Percentiles rank a stretch among this genome's conserved stretches.
These are phyloP conservation scores for Butyriboletus loyo DNA, from an alignment of 768 basidiomycete species.

Conservation along the genomic window DNA sequence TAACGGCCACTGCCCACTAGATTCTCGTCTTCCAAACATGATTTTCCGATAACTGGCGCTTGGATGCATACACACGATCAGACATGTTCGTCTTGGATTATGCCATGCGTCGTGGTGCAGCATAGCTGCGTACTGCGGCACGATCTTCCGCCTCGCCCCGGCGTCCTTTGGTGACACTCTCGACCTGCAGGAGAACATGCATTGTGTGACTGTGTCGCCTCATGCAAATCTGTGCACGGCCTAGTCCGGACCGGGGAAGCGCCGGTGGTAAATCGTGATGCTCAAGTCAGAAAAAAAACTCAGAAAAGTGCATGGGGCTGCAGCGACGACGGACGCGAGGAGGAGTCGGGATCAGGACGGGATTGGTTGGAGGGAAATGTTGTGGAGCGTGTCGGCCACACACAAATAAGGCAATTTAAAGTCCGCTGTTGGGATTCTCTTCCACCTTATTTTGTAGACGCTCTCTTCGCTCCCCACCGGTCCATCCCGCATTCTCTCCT, in stretches of 20 bases:
- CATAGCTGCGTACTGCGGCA: slow-evolving; percentile 1
- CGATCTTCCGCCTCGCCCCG: neutral
- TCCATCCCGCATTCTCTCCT: slow-evolving; percentile 23
- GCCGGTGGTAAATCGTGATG: neutral
- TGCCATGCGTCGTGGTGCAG: neutral
- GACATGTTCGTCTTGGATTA: neutral
- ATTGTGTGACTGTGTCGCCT: neutral
- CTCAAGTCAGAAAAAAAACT: neutral
- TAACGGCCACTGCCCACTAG: slow-evolving; percentile 30
- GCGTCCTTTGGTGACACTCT: neutral
- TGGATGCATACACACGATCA: neutral
- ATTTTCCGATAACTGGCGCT: neutral
- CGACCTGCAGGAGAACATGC: slow-evolving; percentile 15
- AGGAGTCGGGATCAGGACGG: neutral
- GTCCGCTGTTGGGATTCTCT: slow-evolving; percentile 28
- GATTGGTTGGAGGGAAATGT: neutral
- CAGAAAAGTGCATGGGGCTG: neutral
- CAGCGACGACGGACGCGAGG: neutral
- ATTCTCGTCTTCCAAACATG: slow-evolving; percentile 29
- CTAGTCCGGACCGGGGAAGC: neutral
- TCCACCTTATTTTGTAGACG: slow-evolving; percentile 30
- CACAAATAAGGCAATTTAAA: slow-evolving; percentile 27
- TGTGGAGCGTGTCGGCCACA: slow-evolving; percentile 30
- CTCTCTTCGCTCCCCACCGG: slow-evolving; percentile 23
- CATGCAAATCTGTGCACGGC: neutral